Evolutionary conservation across 2,329 filamentous ascomycete species (phyloP), one percentile per base, ranked within the genome.

Genomic region (Eutypa lata): DNA sequence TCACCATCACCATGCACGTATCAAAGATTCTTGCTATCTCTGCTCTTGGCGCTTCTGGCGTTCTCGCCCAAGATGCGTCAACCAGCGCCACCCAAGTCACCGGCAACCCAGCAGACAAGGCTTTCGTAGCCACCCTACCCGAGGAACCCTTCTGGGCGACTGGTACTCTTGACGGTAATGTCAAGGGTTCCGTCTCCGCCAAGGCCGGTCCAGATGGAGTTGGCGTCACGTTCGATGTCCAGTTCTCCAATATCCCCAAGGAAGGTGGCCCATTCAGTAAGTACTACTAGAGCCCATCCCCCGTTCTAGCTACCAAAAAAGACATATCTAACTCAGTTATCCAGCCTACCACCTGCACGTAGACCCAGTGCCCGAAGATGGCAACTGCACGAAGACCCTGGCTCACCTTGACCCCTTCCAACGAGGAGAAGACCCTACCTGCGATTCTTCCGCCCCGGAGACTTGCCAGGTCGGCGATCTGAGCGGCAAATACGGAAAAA

Each of bases 391-490:
- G 48, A 69, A 70, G 4, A 86, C 89, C 1, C 74, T 82, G 3
- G 82, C 75, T 2, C 89, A 93, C 64, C 79, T 91, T 13, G 88
- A 92, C 64, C 89, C 89, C 18, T 89, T 79, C 68, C 66, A 76
- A 48, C 85, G 87, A 48, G 83, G 83, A 57, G 83, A 90, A 64
- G 71, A 70, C 2, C 75, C 84, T 4, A 62, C 78, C 5, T 93
- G 89, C 71, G 76, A 90, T 63, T 37, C 71, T 11, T 61, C 66
- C 10, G 65, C 73, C 7, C 86, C 86, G 7, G 70, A 80, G 56
- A 84, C 82, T 10, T 94, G 89, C 74, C 83, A 93, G 71, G 82
- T 89, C 11, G 89, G 90, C 58, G 89, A 93, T 67, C 76, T 91
- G 52, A 81, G 82, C 61, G 89, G 89, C 65, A 93, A 93, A 74